Evolutionary conservation across 2,329 filamentous ascomycete species (phyloP), one percentile per base, ranked within the genome.

Genomic region (Alternaria arbusti): DNA sequence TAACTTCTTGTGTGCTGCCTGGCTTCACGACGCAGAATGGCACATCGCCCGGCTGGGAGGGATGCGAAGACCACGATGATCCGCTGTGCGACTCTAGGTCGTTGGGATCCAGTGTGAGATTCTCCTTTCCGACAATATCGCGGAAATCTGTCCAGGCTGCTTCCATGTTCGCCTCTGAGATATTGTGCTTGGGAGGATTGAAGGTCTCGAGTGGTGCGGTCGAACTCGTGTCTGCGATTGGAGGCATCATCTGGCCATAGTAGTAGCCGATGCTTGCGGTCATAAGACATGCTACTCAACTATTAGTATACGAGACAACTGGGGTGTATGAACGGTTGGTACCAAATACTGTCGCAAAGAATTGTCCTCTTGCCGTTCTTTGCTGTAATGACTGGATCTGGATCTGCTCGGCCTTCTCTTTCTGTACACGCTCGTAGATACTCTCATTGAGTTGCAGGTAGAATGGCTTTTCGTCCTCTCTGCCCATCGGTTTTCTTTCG

Each of bases 1-100:
- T 91, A 9, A 97, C 93, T 71, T 97, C 90, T 68, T 94, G 90
- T 1, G 94, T 97, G 36, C 86, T 88, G 46, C 82, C 84, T 0
- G 94, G 94, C 76, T 90, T 95, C 44, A 97, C 86, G 55, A 97
- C 85, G 77, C 93, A 80, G 65, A 85, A 85, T 2, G 84, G 83
- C 11, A 81, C 69, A 55, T 86, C 82, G 56, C 76, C 74, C 0
- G 81, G 79, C 15, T 75, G 67, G 2, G 78, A 65, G 4, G 80
- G 78, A 69, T 85, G 81, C n/a, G 87, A 87, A 13, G 87, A 89
- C 88, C 88, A 90, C 63, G 88, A 87, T 2, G 87, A 89, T 8
- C 87, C 87, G 8, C 87, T 82, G 74, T 90, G 88, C 17, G 83
- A 81, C 59, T 85, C 82, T 26, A 88, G 78, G 47, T 90, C 87